Evolutionary conservation across 1,139 yeast species (phyloP).

Genomic region (Saccharomyces hybrid): DNA sequence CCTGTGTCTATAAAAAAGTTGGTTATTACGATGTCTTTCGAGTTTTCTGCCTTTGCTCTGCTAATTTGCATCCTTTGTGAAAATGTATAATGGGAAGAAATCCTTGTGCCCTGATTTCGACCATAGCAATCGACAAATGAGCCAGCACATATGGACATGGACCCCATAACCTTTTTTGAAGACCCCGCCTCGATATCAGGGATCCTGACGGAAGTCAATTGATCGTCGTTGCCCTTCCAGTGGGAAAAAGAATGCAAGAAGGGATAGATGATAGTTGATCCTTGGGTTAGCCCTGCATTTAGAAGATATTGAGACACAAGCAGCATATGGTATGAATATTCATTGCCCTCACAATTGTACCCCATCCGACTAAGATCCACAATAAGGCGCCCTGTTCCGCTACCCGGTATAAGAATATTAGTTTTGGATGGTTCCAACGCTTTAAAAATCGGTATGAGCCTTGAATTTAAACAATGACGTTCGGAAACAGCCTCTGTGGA

Average conservation of each 20-base stretch:
- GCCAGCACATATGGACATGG: slow-evolving; percentile 76
- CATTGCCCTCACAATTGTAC: slow-evolving; percentile 77
- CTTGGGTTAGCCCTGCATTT: slow-evolving; percentile 42
- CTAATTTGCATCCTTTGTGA: slow-evolving; percentile 35
- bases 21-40: slow-evolving; percentile 55
- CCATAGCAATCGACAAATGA: slow-evolving; percentile 75
- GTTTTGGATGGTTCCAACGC: slow-evolving; percentile 38
- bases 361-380: slow-evolving; percentile 63
- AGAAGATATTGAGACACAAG: slow-evolving; percentile 57
- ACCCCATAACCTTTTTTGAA: slow-evolving; percentile 41
- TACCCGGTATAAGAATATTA: slow-evolving; percentile 65
- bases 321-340: slow-evolving; percentile 75
- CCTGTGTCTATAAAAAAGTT: slow-evolving; percentile 80
- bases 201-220: slow-evolving; percentile 43
- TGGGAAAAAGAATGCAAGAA: slow-evolving; percentile 48
- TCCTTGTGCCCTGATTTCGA: slow-evolving; percentile 35
- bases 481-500: slow-evolving; percentile 53
- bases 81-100: slow-evolving; percentile 36
- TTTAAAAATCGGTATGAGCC: slow-evolving; percentile 42
- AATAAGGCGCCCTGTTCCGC: slow-evolving; percentile 74
- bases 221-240: slow-evolving; percentile 39
- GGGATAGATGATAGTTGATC: slow-evolving; percentile 44
- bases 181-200: slow-evolving; percentile 47
- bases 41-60: slow-evolving; percentile 34
- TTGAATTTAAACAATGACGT: slow-evolving; percentile 41